These are phyloP conservation scores for Aspergillus arachidicola DNA, from an alignment of 2,329 filamentous ascomycete genomes.

Conservation along the genomic window DNA sequence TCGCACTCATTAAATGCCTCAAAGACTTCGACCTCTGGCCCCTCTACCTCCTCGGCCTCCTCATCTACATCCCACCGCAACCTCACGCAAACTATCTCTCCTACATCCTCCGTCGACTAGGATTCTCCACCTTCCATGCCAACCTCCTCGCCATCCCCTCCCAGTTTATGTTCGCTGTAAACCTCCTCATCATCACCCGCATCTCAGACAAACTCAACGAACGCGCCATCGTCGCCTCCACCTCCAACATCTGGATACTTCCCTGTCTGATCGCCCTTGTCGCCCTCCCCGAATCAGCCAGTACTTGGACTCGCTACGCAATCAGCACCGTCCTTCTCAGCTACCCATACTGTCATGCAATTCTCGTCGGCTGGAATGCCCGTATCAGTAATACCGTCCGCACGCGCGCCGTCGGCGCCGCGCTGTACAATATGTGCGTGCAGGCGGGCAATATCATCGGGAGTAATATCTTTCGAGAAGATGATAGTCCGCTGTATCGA, in stretches of 20 bases:
- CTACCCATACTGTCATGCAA: conserved; percentile 62
- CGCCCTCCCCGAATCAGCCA: conserved; percentile 37
- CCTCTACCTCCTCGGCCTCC: conserved; percentile 55
- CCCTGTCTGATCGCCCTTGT: conserved; percentile 60
- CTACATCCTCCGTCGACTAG: conserved; percentile 59
- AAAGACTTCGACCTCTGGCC: conserved; percentile 66
- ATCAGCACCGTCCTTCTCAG: conserved; percentile 54
- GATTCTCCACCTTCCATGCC: conserved; percentile 62
- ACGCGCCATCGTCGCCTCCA: conserved; percentile 50
- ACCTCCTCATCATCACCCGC: conserved; percentile 49
- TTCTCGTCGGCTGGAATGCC: conserved; percentile 63
- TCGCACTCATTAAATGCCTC: conserved; percentile 31
- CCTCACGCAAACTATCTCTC: conserved; percentile 60
- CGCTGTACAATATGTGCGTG: conserved; percentile 57
- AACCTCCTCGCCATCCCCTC: conserved; percentile 65
- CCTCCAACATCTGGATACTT: conserved; percentile 61
- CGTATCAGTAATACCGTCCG: conserved; percentile 66
- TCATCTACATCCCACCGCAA: conserved; percentile 56
- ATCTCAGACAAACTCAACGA: conserved; percentile 51
- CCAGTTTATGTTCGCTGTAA: conserved; percentile 36
- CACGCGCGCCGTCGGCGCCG: conserved; percentile 63
- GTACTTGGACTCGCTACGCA: conserved; percentile 56
- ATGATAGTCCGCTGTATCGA: conserved; percentile 57
- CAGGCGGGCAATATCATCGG: conserved; percentile 34
- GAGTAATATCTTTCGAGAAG: conserved; percentile 54